These are phyloP conservation scores for Cetradonia linearis DNA, from an alignment of 495 filamentous ascomycete genomes.

Conservation along the genomic window DNA sequence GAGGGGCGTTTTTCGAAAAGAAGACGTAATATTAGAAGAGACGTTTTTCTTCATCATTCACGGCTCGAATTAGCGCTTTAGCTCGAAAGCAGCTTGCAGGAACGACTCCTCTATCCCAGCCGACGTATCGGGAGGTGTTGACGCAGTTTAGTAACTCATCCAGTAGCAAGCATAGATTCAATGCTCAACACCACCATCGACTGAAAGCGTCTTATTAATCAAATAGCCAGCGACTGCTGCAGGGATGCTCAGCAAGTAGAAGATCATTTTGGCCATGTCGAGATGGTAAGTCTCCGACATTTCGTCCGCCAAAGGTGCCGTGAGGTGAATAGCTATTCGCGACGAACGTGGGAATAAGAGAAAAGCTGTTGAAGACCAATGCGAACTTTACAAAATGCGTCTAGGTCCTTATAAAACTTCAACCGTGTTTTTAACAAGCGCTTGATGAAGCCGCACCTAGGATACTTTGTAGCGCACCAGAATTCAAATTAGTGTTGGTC, in stretches of 20 bases:
- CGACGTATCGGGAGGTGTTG: not conserved
- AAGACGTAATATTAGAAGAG: not conserved
- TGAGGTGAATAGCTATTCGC: not conserved
- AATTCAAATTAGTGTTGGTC: not conserved
- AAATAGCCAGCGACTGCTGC: not conserved
- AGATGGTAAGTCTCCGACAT: no score
- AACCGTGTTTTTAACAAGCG: not conserved
- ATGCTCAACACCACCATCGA: not conserved
- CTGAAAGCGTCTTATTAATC: not conserved
- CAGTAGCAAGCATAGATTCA: not conserved
- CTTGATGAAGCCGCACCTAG: constrained; percentile 4
- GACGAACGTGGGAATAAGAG: not conserved
- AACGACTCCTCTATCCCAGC: not conserved
- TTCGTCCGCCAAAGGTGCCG: not conserved
- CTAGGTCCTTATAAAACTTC: not conserved
- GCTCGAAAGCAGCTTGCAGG: not conserved
- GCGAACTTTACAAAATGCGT: not conserved
- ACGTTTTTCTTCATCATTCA: not conserved
- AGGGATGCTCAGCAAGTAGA: constrained; percentile 1
- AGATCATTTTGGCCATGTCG: not conserved
- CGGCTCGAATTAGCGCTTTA: not conserved
- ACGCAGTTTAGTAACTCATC: not conserved
- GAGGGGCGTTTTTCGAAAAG: not conserved
- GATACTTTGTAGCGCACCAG: not conserved
- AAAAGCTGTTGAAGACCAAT: not conserved